Evolutionary conservation across 768 basidiomycete species (phyloP).

Genomic region (Boletus sp.): DNA sequence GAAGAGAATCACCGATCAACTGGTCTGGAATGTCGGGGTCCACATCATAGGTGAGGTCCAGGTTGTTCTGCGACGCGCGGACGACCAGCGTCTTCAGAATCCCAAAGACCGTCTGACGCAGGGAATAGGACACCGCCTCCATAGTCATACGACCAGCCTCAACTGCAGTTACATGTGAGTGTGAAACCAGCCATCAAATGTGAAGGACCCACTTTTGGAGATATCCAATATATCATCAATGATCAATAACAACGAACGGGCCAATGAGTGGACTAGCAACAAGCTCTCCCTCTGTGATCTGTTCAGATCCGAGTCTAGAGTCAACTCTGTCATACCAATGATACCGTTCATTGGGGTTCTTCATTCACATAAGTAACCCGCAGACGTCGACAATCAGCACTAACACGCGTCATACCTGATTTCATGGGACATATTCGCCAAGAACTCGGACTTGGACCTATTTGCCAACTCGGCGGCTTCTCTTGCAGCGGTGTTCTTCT

Average conservation of each 20-base stretch:
- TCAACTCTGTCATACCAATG: conserved; percentile 99
- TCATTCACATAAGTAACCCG: conserved; percentile 11
- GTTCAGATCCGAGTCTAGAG: conserved; percentile 93
- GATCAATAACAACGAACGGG: conserved; percentile 88
- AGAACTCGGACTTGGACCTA: conserved; percentile 93
- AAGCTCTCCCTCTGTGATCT: conserved; percentile 93
- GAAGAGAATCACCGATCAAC: conserved; percentile 92
- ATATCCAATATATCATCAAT: conserved; percentile 99
- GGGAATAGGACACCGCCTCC: conserved; percentile 97
- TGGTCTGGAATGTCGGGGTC: conserved; percentile 96
- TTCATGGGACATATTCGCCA: conserved; percentile 98
- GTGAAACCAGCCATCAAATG: background rate
- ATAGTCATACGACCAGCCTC: conserved; percentile 99
- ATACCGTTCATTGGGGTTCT: conserved; percentile 99
- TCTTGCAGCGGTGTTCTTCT: conserved; percentile 97
- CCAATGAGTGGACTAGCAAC: conserved; percentile 91
- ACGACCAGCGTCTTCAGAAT: conserved; percentile 98
- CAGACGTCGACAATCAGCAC: background rate
- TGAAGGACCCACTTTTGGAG: conserved; percentile 83
- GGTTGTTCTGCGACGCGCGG: conserved; percentile 92
- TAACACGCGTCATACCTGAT: conserved; percentile 64
- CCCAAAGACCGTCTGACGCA: conserved; percentile 95
- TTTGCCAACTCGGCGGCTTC: conserved; percentile 99
- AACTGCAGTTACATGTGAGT: conserved; percentile 46
- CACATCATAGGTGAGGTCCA: conserved; percentile 95